These are phyloP conservation scores for Trichoderma sp. DNA, from an alignment of 2,329 filamentous ascomycete genomes.

Conservation along the genomic window DNA sequence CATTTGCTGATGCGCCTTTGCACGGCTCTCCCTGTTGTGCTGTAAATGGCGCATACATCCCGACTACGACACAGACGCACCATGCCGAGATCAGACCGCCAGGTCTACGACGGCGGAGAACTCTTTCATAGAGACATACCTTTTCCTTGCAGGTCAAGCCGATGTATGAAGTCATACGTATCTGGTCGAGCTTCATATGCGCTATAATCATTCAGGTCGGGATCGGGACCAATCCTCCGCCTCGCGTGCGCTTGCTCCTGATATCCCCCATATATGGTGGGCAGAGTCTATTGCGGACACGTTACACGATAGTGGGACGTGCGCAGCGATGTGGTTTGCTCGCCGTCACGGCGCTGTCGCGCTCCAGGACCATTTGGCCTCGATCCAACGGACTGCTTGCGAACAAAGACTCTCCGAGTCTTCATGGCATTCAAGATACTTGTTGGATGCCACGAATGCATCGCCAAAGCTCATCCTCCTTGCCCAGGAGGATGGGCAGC, in stretches of 20 bases:
- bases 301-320: background rate
- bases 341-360: background rate
- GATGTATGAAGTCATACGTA: background rate
- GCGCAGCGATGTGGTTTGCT: background rate
- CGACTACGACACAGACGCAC: background rate
- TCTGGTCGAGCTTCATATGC: background rate
- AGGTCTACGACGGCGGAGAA: background rate
- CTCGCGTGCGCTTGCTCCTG: background rate
- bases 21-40: background rate
- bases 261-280: background rate
- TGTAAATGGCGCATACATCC: background rate
- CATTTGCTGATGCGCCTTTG: background rate
- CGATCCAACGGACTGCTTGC: background rate
- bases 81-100: background rate
- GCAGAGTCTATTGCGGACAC: background rate
- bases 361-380: background rate
- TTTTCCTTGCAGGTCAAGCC: background rate
- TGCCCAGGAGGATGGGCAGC: background rate
- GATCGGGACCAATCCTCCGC: background rate
- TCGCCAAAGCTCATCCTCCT: background rate
- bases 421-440: background rate
- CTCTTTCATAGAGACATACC: background rate
- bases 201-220: background rate
- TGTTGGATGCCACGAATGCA: background rate
- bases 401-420: background rate